Conservation (phyloP, 139 green algal genomes). For the Monoraphidium neglectum region DNA sequence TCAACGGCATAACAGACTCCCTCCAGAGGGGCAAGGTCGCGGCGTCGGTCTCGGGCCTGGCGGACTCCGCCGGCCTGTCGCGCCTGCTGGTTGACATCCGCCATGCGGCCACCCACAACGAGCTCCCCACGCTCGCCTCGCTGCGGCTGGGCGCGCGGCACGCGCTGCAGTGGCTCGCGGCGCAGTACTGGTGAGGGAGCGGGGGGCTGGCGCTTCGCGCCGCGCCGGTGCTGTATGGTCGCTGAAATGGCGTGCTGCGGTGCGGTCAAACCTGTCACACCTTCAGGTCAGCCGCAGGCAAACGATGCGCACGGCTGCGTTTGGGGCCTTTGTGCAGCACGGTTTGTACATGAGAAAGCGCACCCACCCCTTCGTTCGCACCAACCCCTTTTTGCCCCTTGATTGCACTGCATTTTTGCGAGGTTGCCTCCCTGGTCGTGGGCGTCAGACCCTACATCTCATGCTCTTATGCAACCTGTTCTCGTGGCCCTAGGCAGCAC, state of each 20-base stretch:
- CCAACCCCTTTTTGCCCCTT: neutral
- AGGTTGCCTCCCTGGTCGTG: no score
- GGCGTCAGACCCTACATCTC: no score
- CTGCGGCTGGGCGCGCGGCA: slow-evolving; percentile 62
- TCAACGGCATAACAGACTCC: slow-evolving; percentile 84
- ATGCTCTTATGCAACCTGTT: no score
- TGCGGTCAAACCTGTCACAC: neutral
- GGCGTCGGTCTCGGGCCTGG: slow-evolving; percentile 63
- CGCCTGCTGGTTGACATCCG: slow-evolving; percentile 77
- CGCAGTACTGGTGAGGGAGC: slow-evolving; percentile 64
- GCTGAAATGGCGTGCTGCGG: no score
- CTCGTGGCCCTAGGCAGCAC: slow-evolving; percentile 35
- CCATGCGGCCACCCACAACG: slow-evolving; percentile 84
- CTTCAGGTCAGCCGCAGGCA: neutral
- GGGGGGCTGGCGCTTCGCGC: neutral
- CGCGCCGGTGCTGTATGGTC: neutral
- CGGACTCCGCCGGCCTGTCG: slow-evolving; percentile 64
- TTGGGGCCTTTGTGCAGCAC: no score
- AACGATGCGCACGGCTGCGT: no score
- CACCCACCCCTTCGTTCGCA: neutral
- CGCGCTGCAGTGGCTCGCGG: slow-evolving; percentile 68
- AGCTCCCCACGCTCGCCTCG: slow-evolving; percentile 70
- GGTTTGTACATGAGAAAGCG: neutral
- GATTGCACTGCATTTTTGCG: no score
- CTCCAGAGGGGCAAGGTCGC: slow-evolving; percentile 73